Evolutionary conservation across 2,329 filamentous ascomycete species (phyloP).

Genomic region (Fusarium foetens): DNA sequence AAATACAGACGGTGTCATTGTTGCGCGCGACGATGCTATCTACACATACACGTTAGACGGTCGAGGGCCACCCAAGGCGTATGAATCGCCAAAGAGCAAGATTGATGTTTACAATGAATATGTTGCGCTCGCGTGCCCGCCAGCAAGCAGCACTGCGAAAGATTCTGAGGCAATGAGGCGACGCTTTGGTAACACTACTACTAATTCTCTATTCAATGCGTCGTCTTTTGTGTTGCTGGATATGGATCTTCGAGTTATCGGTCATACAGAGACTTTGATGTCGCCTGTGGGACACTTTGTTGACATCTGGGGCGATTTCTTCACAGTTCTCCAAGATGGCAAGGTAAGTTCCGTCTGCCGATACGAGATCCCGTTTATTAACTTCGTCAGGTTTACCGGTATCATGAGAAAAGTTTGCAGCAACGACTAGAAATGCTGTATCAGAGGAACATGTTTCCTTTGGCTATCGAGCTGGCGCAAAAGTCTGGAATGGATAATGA

Average conservation of each 20-base stretch:
- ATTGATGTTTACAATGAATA: conserved; percentile 86
- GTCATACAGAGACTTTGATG: conserved; percentile 86
- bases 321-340: conserved; percentile 89
- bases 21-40: conserved; percentile 94
- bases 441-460: conserved; percentile 88
- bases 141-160: conserved; percentile 62
- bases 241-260: conserved; percentile 87
- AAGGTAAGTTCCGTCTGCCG: conserved; percentile 67
- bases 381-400: conserved; percentile 75
- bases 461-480: conserved; percentile 92
- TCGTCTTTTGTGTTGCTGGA: conserved; percentile 93
- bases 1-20: conserved; percentile 82
- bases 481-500: conserved; percentile 82
- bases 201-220: conserved; percentile 83
- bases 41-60: conserved; percentile 92
- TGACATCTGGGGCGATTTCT: conserved; percentile 90
- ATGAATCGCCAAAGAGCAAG: conserved; percentile 88
- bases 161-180: conserved; percentile 71
- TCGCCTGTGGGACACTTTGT: conserved; percentile 84
- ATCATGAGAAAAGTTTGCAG: conserved; percentile 89
- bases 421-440: conserved; percentile 95
- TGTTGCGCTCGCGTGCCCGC: conserved; percentile 85
- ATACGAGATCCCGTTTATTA: neutral
- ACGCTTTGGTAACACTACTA: conserved; percentile 76
- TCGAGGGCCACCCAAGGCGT: conserved; percentile 86